Conservation (phyloP, 345 rosid genomes). For the Moringa oleifera region DNA sequence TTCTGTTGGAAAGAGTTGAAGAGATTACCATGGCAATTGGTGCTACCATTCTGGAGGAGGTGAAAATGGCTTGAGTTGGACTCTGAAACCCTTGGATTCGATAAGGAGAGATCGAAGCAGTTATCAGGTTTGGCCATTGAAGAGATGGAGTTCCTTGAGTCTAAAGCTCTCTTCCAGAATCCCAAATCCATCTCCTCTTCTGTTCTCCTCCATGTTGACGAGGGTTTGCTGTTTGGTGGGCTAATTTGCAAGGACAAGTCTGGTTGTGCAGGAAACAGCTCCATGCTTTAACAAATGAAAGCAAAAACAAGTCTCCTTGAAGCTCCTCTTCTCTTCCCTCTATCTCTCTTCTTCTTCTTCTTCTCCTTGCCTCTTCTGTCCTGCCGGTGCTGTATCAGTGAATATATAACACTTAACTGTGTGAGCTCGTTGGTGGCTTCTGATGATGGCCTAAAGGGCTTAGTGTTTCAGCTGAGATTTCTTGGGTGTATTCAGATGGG, state of each 20-base stretch:
- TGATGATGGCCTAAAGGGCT: slow-evolving; percentile 23
- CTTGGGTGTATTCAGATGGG: slow-evolving; percentile 12
- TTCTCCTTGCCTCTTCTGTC: background rate
- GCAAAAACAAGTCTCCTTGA: background rate
- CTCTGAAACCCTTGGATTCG: slow-evolving; percentile 46
- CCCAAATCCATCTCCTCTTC: slow-evolving; percentile 50
- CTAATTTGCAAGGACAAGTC: slow-evolving; percentile 67
- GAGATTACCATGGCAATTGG: slow-evolving; percentile 26
- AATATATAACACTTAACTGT: background rate
- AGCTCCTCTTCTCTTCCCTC: background rate
- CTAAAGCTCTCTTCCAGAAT: slow-evolving; percentile 57
- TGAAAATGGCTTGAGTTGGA: slow-evolving; percentile 32
- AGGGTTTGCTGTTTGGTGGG: slow-evolving; percentile 64
- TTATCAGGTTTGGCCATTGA: slow-evolving; percentile 40
- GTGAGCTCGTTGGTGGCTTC: background rate
- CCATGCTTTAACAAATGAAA: slow-evolving; percentile 33
- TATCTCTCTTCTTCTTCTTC: background rate
- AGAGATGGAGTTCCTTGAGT: slow-evolving; percentile 44
- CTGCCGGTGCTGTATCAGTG: background rate
- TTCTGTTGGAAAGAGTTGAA: slow-evolving; percentile 36
- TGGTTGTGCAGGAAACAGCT: slow-evolving; percentile 79
- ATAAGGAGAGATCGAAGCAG: slow-evolving; percentile 57
- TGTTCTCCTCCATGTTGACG: slow-evolving; percentile 57
- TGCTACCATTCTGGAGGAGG: slow-evolving; percentile 22
- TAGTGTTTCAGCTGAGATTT: slow-evolving; percentile 17